Base-by-base conservation (phyloP, 2,329 filamentous ascomycete genomes). In the Calonectria leucothoes region DNA sequence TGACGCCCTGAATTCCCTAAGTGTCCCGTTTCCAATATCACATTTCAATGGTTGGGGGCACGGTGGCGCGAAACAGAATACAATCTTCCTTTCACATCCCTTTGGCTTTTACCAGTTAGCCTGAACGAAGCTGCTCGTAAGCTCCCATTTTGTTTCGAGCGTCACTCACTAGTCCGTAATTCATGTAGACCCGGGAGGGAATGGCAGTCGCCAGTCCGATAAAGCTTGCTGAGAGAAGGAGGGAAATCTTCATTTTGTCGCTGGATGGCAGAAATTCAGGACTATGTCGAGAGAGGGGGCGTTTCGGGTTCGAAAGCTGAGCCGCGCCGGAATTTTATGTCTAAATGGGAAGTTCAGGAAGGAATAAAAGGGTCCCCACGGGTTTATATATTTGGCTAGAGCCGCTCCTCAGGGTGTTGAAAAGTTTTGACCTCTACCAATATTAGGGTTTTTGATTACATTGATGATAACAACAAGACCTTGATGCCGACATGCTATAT, bases 1-100 rank as follows among this genome's bases (percentile, higher is more conserved):
- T n/a, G 17, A n/a, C 20, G 11, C 39, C 4, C 1, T 10, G 11
- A n/a, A 45, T 8, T 1, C 0, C 39, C 0, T n/a, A 17, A 3
- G 10, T 2, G 2, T n/a, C 8, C 39, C 39, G 11, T 45, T 45
- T n/a, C 39, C 20, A 17, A 1, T 2, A 4, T 45, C 39, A 45
- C 20, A 45, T 3, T 1, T 8, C 20, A 45, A 17, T 2, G 1
- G 6, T 11, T n/a, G 39, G 20, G 20, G 4, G 20, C 39, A 45
- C 11, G 39, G 39, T 3, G 20, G 1, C 39, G 1, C 11, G 4
- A n/a, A 3, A 11, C 39, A 45, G 2, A 3, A 1, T n/a, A 4
- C 4, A 1, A 2, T 2, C 11, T 2, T 2, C 39, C 10, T 45
- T 6, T 3, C 1, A 20, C 39, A 45, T 45, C 39, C 39, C 20